Conservation (phyloP, 768 basidiomycete genomes). For the Leucocoprinus birnbaumii region DNA sequence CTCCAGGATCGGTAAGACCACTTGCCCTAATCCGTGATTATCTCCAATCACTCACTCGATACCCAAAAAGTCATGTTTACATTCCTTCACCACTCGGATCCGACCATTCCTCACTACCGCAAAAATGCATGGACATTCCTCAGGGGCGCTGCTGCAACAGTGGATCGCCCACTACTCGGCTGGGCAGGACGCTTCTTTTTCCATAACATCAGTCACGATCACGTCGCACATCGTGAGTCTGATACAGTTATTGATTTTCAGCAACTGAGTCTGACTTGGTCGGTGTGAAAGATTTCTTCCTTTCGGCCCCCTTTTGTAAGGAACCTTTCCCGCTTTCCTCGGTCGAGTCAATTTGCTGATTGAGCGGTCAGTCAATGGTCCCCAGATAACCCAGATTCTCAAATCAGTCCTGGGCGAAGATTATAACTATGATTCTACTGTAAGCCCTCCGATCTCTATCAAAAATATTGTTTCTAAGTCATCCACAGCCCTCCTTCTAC, state of each 20-base stretch:
- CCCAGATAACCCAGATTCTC: conserved; percentile 48
- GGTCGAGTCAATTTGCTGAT: neutral
- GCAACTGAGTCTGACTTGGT: neutral
- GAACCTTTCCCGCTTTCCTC: neutral
- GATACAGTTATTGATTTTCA: neutral
- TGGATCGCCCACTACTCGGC: conserved; percentile 50
- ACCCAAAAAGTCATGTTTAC: conserved; percentile 41
- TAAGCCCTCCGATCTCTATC: conserved; percentile 18
- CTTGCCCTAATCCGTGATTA: neutral
- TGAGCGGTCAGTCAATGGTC: conserved; percentile 43
- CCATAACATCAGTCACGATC: conserved; percentile 45
- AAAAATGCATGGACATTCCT: conserved; percentile 47
- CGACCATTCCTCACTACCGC: conserved; percentile 53
- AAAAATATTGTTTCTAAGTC: neutral
- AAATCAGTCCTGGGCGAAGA: conserved; percentile 43
- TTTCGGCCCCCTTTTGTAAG: conserved; percentile 43
- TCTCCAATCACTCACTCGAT: neutral
- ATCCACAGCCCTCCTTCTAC: conserved; percentile 35
- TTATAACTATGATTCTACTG: conserved; percentile 57
- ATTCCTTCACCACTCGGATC: conserved; percentile 54
- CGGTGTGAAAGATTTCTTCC: conserved; percentile 39
- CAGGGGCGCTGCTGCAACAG: conserved; percentile 49
- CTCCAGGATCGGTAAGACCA: conserved; percentile 28
- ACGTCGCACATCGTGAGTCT: conserved; percentile 33
- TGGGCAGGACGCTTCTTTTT: conserved; percentile 54